phyloP scores from a whole-genome alignment of 1,139 yeast genomes.

The Spathaspora sp. region DNA sequence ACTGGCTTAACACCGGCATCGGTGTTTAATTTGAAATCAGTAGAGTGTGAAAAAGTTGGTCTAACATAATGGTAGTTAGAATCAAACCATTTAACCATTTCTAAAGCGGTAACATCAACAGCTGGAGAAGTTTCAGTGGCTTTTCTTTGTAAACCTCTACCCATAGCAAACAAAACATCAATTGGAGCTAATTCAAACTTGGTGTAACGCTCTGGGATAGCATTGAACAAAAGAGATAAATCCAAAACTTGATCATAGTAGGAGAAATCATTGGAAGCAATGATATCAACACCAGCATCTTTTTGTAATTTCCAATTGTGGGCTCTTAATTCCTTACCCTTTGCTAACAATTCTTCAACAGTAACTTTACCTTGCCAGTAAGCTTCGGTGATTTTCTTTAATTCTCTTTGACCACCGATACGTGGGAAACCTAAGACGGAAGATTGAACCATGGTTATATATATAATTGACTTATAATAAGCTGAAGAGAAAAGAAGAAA shows the following conservation, averaged over 20 bases:
- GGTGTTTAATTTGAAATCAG: conserved; percentile 86
- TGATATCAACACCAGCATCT: conserved; percentile 95
- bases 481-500: conserved; percentile 6
- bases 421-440: conserved; percentile 99
- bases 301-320: conserved; percentile 97
- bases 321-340: conserved; percentile 94
- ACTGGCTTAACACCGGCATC: conserved; percentile 86
- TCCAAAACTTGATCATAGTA: conserved; percentile 97
- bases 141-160: conserved; percentile 98
- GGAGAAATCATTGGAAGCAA: conserved; percentile 97
- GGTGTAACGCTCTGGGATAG: conserved; percentile 94
- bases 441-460: conserved; percentile 78
- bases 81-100: conserved; percentile 99
- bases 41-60: conserved; percentile 96
- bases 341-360: conserved; percentile 83
- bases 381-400: conserved; percentile 97
- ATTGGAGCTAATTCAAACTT: conserved; percentile 86
- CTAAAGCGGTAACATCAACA: conserved; percentile 97
- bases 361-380: conserved; percentile 96
- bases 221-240: conserved; percentile 89
- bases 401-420: conserved; percentile 98
- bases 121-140: conserved; percentile 85
- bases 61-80: conserved; percentile 99
- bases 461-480: conserved; percentile 4
- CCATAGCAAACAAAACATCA: conserved; percentile 97